Evolutionary conservation across 176 grass and related monocot species (phyloP), one percentile per base, ranked within the genome.

Genomic region (Cenchrus purpureus): DNA sequence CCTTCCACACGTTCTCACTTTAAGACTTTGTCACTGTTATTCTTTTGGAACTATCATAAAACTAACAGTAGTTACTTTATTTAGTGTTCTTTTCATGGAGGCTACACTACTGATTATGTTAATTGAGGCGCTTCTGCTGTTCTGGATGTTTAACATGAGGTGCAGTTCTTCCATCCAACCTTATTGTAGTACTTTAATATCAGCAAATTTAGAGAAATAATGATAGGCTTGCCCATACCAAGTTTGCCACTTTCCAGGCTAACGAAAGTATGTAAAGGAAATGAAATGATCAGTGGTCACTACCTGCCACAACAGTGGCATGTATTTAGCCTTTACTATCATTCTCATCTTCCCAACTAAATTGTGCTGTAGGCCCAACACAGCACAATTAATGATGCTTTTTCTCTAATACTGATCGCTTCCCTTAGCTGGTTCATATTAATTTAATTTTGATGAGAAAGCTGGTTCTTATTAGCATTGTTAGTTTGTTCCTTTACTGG

Each of bases 271-370:
- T 79, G 83, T 53, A 70, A 76, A 70, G 31, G 79, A 82, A 82
- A 79, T 62, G 80, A 75, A 80, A 77, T 74, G 71, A 69, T 79
- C 16, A 69, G 43, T 81, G 51, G 19, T 46, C 78, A 79, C 71
- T 79, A 92, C 83, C 87, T 86, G 79, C 79, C 54, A 61, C 63
- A 79, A 25, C 59, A 70, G 46, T 74, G 57, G 31, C 71, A 45
- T 70, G 75, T 20, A 75, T 82, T 82, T 88, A 77, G 72, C 86
- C 75, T 91, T 88, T 78, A 76, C 53, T 81, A 73, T 45, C 58
- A 85, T 79, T 83, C 68, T 79, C 19, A 31, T 79, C 58, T 74
- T 86, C 29, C 78, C 72, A 86, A 82, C 88, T 77, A 90, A 78
- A 37, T 50, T 82, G 60, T 72, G 63, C 65, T 86, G 83, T 86